These are phyloP conservation scores for Blastobotrys attinorum DNA, from an alignment of 805 yeast genomes.

Conservation along the genomic window DNA sequence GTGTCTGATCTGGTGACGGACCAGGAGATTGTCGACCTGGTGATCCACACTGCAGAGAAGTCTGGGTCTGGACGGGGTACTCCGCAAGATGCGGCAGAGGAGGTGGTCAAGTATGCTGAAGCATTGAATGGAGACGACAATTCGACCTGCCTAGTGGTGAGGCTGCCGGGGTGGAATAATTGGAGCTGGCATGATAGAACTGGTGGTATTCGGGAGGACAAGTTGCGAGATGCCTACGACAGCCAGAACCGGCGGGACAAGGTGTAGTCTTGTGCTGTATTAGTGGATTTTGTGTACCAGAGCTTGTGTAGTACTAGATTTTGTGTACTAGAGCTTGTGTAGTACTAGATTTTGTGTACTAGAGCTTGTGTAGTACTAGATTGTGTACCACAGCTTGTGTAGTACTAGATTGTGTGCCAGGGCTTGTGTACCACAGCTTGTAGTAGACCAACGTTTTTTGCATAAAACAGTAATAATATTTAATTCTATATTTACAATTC, in stretches of 20 bases:
- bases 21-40: conserved; percentile 85
- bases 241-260: conserved; percentile 4
- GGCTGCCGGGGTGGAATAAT: conserved; percentile 86
- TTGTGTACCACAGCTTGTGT: no score
- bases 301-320: no score
- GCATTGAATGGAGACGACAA: conserved; percentile 90
- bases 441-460: not conserved
- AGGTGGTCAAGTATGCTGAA: conserved; percentile 74
- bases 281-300: not conserved
- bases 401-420: no score
- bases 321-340: no score
- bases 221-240: conserved; percentile 39
- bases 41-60: conserved; percentile 50
- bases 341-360: no score
- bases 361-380: no score
- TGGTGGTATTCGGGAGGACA: conserved; percentile 69
- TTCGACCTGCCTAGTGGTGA: conserved; percentile 81
- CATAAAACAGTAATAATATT: not conserved
- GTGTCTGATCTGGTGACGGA: conserved; percentile 73
- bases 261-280: no score
- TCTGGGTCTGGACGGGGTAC: conserved; percentile 62
- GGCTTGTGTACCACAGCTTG: no score
- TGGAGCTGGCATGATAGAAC: conserved; percentile 77
- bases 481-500: not conserved
- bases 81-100: conserved; percentile 81